phyloP scores from a whole-genome alignment of 768 basidiomycete species.

The Atractiella rhizophila region DNA sequence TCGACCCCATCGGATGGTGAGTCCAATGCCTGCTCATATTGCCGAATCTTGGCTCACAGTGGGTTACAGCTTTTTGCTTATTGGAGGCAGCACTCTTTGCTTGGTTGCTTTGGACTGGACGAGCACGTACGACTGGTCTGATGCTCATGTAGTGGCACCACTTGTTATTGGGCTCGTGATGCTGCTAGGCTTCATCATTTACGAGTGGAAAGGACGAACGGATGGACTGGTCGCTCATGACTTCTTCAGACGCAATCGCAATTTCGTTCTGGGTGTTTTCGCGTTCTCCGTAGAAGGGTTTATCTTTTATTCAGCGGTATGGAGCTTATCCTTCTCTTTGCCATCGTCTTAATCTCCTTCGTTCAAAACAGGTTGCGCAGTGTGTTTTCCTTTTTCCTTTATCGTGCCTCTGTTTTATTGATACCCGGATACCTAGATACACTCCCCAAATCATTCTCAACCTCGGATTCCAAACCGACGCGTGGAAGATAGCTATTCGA shows the following conservation, averaged over 20 bases:
- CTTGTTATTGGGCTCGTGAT: slow-evolving; percentile 5
- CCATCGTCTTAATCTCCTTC: too few relatives aligned
- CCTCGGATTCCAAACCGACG: slow-evolving; percentile 6
- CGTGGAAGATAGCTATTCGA: slow-evolving; percentile 5
- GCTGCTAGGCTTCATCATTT: slow-evolving; percentile 4
- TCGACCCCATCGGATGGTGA: slow-evolving; percentile 8
- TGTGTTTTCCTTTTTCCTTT: too few relatives aligned
- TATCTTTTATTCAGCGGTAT: too few relatives aligned
- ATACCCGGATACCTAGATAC: not conserved
- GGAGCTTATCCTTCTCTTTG: too few relatives aligned
- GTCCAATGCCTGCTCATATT: too few relatives aligned
- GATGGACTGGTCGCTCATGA: slow-evolving; percentile 5
- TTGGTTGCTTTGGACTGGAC: slow-evolving; percentile 7
- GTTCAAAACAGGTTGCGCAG: too few relatives aligned
- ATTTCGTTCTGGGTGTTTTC: slow-evolving; percentile 5
- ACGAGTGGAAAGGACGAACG: slow-evolving; percentile 6
- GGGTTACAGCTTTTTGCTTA: too few relatives aligned
- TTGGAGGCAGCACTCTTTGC: not conserved
- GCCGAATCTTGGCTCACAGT: not conserved
- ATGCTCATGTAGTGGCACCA: slow-evolving; percentile 2
- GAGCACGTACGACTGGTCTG: slow-evolving; percentile 2
- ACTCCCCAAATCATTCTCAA: slow-evolving; percentile 7
- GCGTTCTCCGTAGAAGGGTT: slow-evolving; percentile 7
- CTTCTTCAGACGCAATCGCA: slow-evolving; percentile 4
- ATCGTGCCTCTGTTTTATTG: too few relatives aligned